phyloP scores from a whole-genome alignment of 139 green algal species.

The Ulvella scutata region DNA sequence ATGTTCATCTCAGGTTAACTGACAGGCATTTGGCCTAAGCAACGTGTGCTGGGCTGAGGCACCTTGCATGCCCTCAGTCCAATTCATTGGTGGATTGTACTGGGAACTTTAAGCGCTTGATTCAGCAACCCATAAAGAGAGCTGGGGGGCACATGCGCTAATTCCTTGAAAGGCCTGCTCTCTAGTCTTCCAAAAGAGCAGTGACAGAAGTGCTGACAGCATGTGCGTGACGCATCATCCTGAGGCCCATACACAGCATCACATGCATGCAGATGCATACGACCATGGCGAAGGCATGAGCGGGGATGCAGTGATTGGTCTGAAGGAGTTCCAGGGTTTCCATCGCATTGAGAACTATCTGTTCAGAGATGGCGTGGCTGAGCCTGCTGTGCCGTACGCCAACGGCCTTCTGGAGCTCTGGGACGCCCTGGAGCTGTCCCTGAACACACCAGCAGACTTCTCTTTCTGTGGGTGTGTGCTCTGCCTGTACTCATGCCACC shows the following conservation, averaged over 20 bases:
- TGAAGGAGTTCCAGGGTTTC: neutral
- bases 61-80: too few relatives aligned
- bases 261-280: neutral
- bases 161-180: too few relatives aligned
- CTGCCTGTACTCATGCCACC: neutral
- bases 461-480: neutral
- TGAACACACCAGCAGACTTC: neutral
- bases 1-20: too few relatives aligned
- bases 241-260: neutral
- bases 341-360: neutral
- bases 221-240: too few relatives aligned
- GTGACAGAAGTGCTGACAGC: too few relatives aligned
- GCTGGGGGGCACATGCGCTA: too few relatives aligned
- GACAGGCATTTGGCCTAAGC: too few relatives aligned
- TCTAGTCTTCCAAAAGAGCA: too few relatives aligned
- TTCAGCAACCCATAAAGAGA: too few relatives aligned
- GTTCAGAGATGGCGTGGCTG: neutral
- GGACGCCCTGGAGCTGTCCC: neutral
- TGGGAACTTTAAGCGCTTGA: too few relatives aligned
- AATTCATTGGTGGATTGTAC: too few relatives aligned
- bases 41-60: too few relatives aligned
- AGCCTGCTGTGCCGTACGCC: neutral
- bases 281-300: neutral
- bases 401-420: neutral
- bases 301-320: neutral